A percentile compares a stretch with the other conserved stretches of the same genome.
Conservation (phyloP, 768 basidiomycete genomes). For the Gautieria morchelliformis region DNA sequence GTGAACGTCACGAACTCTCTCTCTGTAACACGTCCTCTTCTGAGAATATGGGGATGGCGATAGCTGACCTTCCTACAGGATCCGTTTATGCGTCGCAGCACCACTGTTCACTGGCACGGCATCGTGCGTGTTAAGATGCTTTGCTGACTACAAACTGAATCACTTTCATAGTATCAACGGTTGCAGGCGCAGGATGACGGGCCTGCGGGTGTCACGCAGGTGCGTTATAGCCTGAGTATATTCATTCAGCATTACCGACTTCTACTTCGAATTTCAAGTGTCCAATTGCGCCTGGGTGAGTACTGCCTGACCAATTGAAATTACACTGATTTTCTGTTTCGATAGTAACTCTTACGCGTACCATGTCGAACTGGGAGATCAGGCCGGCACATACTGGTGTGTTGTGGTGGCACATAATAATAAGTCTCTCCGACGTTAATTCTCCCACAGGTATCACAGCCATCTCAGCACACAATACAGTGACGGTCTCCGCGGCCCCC, state of each 20-base stretch:
- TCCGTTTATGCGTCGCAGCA: constrained; percentile 7
- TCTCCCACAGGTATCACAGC: constrained; percentile 7
- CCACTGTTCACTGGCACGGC: constrained; percentile 8
- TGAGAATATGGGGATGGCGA: background rate
- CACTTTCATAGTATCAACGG: background rate
- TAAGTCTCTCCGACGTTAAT: background rate
- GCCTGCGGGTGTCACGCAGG: constrained; percentile 6
- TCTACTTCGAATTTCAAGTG: background rate
- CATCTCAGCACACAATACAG: constrained; percentile 14
- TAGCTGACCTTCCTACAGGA: background rate
- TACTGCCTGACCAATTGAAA: background rate
- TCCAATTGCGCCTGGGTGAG: constrained; percentile 5
- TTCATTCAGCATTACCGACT: background rate
- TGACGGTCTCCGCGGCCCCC: constrained; percentile 11
- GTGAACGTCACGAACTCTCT: constrained; percentile 7
- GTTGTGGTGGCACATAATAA: background rate
- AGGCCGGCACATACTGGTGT: constrained; percentile 7
- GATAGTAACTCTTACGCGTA: constrained; percentile 5
- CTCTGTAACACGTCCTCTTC: background rate
- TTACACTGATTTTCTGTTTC: background rate
- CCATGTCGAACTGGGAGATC: constrained; percentile 3
- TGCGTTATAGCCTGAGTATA: background rate
- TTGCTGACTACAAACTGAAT: background rate
- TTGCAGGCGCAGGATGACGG: constrained; percentile 1
- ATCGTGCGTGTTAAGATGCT: background rate